A percentile compares a stretch with the other conserved stretches of the same genome.
Evolutionary conservation across 371 early-diverging fungal genomes (phyloP).

Genomic region (Rhizopus microsporus): DNA sequence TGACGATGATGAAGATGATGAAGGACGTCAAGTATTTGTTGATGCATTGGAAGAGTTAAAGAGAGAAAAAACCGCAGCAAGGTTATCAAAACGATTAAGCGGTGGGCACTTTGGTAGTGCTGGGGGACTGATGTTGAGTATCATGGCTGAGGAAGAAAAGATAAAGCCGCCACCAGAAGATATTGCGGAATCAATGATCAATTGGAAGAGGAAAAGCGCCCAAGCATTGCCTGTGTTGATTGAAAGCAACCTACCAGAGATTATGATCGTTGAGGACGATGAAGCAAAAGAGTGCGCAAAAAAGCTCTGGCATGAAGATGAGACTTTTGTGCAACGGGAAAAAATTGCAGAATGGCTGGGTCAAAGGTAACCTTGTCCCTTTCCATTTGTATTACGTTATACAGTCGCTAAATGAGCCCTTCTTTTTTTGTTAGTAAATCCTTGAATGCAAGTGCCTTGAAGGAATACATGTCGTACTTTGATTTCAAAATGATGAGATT

Average conservation of each 20-base stretch:
- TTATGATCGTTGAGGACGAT: conserved; percentile 2
- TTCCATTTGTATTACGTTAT: neutral
- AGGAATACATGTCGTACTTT: conserved; percentile 73
- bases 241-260: neutral
- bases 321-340: conserved; percentile 37
- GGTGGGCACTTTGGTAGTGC: conserved; percentile 56
- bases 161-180: conserved; percentile 35
- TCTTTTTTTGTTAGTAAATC: conserved; percentile 27
- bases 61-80: conserved; percentile 29
- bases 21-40: conserved; percentile 39
- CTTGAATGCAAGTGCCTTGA: conserved; percentile 59
- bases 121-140: conserved; percentile 46
- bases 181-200: conserved; percentile 40
- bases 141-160: conserved; percentile 18
- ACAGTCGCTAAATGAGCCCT: neutral
- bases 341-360: conserved; percentile 56
- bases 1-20: conserved; percentile 28
- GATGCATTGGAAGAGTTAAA: conserved; percentile 52
- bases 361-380: conserved; percentile 27
- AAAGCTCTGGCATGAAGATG: conserved; percentile 45
- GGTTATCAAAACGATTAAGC: conserved; percentile 45
- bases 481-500: conserved; percentile 72
- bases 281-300: conserved; percentile 35
- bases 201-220: conserved; percentile 44
- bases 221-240: conserved; percentile 2